These are phyloP conservation scores for Dalbergia cultrata DNA, from an alignment of 306 rosid genomes.

Conservation along the genomic window DNA sequence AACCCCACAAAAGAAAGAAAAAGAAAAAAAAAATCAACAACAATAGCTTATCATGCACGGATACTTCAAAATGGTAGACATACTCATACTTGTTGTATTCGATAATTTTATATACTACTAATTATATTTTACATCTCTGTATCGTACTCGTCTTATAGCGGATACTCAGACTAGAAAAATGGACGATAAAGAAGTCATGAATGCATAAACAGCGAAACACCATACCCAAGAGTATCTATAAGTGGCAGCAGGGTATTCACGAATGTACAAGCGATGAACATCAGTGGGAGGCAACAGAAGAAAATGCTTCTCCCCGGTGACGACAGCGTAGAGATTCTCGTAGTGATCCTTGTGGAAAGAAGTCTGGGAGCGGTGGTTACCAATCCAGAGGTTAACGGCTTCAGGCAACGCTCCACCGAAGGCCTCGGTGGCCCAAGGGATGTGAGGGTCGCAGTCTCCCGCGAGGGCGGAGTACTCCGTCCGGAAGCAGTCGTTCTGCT, in stretches of 20 bases:
- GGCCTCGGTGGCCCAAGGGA: conserved; percentile 77
- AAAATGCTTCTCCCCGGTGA: conserved; percentile 76
- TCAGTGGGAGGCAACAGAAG: conserved; percentile 84
- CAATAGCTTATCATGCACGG: too few species aligned
- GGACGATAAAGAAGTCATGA: neutral
- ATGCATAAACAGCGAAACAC: neutral
- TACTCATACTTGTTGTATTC: too few species aligned
- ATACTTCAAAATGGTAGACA: too few species aligned
- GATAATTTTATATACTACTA: too few species aligned
- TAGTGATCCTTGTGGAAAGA: conserved; percentile 87
- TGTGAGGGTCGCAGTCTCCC: conserved; percentile 65
- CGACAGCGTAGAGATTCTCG: conserved; percentile 88
- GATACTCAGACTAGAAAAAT: too few species aligned
- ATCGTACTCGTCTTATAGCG: too few species aligned
- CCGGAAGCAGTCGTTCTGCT: conserved; percentile 80
- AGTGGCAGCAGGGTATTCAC: conserved; percentile 69
- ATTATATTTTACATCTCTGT: too few species aligned
- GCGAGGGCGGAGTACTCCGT: conserved; percentile 69
- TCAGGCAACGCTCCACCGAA: conserved; percentile 75
- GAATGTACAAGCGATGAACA: conserved; percentile 78
- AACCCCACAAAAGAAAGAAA: neutral
- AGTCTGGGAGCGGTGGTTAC: conserved; percentile 65
- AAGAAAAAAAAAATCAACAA: neutral
- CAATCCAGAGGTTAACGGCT: conserved; percentile 89
- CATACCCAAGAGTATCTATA: conserved; percentile 65